A percentile compares a stretch with the other conserved stretches of the same genome.
Evolutionary conservation across 495 filamentous ascomycete genomes (phyloP).

Genomic region (Hypoxylon intermedium): DNA sequence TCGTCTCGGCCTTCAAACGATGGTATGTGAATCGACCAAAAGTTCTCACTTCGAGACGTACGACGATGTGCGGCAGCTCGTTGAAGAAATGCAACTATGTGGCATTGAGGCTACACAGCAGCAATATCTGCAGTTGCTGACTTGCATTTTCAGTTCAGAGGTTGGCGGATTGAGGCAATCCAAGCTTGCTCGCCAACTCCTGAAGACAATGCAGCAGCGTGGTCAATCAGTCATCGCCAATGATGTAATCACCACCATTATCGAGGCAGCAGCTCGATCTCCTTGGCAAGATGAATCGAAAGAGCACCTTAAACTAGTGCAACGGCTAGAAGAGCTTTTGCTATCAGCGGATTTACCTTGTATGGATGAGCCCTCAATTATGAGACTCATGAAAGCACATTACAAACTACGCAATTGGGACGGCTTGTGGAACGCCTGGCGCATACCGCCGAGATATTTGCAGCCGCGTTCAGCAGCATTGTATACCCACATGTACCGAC

Average conservation of each 20-base stretch:
- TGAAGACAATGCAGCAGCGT: slow-evolving; percentile 50
- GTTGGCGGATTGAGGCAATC: slow-evolving; percentile 24
- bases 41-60: neutral
- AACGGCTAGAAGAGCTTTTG: slow-evolving; percentile 39
- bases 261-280: slow-evolving; percentile 42
- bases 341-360: slow-evolving; percentile 49
- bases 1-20: slow-evolving; percentile 40
- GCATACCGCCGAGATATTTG: slow-evolving; percentile 57
- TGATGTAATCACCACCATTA: slow-evolving; percentile 49
- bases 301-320: slow-evolving; percentile 19
- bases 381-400: slow-evolving; percentile 56
- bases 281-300: neutral
- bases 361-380: slow-evolving; percentile 54
- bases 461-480: slow-evolving; percentile 59
- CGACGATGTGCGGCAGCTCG: slow-evolving; percentile 11
- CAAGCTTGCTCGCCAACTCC: slow-evolving; percentile 41
- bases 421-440: slow-evolving; percentile 69
- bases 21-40: slow-evolving; percentile 11
- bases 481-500: slow-evolving; percentile 63
- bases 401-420: slow-evolving; percentile 54
- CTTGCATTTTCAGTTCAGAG: slow-evolving; percentile 41
- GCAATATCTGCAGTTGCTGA: slow-evolving; percentile 43
- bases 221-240: slow-evolving; percentile 44
- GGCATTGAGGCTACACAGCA: slow-evolving; percentile 43
- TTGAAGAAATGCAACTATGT: slow-evolving; percentile 41